Evolutionary conservation across 2,329 filamentous ascomycete species (phyloP).

Genomic region (Exophiala dermatitidis): DNA sequence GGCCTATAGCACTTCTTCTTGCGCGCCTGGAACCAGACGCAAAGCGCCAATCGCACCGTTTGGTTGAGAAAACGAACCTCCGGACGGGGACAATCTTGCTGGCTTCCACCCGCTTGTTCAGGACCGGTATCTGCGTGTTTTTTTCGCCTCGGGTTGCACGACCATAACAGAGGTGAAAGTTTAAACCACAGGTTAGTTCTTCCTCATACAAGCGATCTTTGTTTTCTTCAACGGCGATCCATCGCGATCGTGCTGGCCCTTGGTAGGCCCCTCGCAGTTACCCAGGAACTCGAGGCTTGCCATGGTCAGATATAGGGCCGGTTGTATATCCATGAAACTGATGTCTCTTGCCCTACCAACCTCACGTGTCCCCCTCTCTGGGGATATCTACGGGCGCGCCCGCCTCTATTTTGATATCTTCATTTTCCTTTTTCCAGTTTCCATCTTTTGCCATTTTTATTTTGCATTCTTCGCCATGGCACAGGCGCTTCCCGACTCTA

Average conservation of each 20-base stretch:
- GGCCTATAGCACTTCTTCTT: not conserved
- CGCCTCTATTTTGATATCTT: not conserved
- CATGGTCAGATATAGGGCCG: not conserved
- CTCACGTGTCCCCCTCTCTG: not conserved
- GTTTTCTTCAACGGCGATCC: not conserved
- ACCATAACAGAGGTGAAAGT: not conserved
- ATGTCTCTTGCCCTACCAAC: not conserved
- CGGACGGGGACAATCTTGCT: not conserved
- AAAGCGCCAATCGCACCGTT: not conserved
- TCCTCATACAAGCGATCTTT: not conserved
- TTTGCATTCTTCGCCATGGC: not conserved
- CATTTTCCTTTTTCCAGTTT: not conserved
- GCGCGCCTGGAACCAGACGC: not conserved
- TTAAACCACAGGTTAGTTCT: slow-evolving; percentile 10
- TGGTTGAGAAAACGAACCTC: not conserved
- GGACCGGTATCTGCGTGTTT: not conserved
- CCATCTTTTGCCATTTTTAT: not conserved
- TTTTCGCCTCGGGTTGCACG: not conserved
- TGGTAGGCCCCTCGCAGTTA: not conserved
- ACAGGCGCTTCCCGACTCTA: not conserved
- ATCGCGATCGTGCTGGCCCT: not conserved
- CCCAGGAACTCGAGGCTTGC: not conserved
- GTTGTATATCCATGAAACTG: not conserved
- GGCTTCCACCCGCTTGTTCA: not conserved
- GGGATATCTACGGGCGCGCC: not conserved